Percentiles rank a stretch among this genome's conserved stretches.
Conservation (phyloP, 1,139 yeast genomes). For the Pichia sp. region DNA sequence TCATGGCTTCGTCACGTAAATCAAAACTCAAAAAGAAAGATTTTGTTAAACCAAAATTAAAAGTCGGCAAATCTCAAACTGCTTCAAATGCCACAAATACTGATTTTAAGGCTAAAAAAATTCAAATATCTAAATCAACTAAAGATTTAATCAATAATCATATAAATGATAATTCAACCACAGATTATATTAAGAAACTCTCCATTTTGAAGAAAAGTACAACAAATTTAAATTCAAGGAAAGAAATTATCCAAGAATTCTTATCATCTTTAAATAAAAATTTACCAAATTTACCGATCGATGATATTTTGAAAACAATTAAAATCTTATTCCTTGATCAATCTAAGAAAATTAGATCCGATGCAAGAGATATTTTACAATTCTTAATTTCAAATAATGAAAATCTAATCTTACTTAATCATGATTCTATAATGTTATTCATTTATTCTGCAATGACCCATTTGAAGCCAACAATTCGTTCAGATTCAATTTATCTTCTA, state of each 20-base stretch:
- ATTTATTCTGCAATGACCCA: conserved; percentile 96
- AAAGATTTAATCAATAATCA: conserved; percentile 11
- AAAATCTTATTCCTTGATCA: conserved; percentile 58
- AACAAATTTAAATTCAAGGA: conserved; percentile 19
- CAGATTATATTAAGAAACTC: conserved; percentile 50
- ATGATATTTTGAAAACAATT: conserved; percentile 48
- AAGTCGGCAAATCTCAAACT: conserved; percentile 68
- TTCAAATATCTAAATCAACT: conserved; percentile 25
- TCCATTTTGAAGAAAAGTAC: conserved; percentile 57
- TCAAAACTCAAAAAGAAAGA: conserved; percentile 66
- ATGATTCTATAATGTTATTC: conserved; percentile 59
- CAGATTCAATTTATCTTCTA: conserved; percentile 61
- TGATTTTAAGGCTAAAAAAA: conserved; percentile 69
- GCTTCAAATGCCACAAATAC: conserved; percentile 77
- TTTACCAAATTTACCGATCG: conserved; percentile 36
- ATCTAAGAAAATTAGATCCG: conserved; percentile 51
- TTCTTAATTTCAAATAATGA: conserved; percentile 11
- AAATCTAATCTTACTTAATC: conserved; percentile 39
- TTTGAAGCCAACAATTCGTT: conserved; percentile 64
- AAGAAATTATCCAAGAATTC: conserved; percentile 17
- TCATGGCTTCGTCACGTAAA: conserved; percentile 27
- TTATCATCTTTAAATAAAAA: conserved; percentile 12
- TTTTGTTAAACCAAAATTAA: conserved; percentile 71
- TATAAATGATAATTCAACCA: no score
- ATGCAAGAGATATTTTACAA: conserved; percentile 12